Evolutionary conservation across 306 rosid genomes (phyloP).

Genomic region (Pueraria montana): DNA sequence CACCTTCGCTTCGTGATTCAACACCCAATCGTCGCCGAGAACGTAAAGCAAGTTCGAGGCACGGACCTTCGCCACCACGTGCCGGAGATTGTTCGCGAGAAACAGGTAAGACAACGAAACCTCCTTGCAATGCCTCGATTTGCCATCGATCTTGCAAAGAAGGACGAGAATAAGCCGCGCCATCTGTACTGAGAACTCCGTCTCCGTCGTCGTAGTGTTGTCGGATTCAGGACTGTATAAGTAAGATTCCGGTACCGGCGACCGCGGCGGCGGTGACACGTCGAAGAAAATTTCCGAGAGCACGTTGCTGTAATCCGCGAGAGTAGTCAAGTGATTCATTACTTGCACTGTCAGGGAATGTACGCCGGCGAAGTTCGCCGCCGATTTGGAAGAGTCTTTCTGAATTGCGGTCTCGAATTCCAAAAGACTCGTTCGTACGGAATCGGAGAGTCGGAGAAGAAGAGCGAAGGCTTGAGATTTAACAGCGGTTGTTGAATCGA

Average conservation of each 20-base stretch:
- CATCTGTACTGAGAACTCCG: not conserved
- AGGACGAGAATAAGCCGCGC: conserved; percentile 1
- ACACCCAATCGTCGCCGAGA: conserved; percentile 12
- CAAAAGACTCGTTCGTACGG: not conserved
- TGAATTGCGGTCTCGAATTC: not conserved
- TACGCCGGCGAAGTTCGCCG: not conserved
- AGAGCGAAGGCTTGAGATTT: conserved; percentile 8
- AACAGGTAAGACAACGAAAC: conserved; percentile 7
- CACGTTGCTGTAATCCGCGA: conserved; percentile 36
- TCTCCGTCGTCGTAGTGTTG: not conserved
- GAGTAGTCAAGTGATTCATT: not conserved
- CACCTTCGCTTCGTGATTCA: conserved; percentile 17
- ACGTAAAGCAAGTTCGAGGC: conserved; percentile 21
- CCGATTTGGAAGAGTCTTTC: conserved; percentile 31
- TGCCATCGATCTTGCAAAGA: conserved; percentile 12
- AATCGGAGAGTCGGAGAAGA: not conserved
- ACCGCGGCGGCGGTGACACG: not conserved
- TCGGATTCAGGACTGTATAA: not conserved
- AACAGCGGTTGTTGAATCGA: not conserved
- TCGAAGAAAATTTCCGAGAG: conserved; percentile 1
- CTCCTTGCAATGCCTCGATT: not conserved
- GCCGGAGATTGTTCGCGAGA: conserved; percentile 16
- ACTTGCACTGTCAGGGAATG: not conserved
- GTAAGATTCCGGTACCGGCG: conserved; percentile 17
- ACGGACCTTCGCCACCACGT: conserved; percentile 28